A percentile compares a stretch with the other conserved stretches of the same genome.
Evolutionary conservation across 495 filamentous ascomycete species (phyloP).

Genomic region (Jackrogersella minutella): DNA sequence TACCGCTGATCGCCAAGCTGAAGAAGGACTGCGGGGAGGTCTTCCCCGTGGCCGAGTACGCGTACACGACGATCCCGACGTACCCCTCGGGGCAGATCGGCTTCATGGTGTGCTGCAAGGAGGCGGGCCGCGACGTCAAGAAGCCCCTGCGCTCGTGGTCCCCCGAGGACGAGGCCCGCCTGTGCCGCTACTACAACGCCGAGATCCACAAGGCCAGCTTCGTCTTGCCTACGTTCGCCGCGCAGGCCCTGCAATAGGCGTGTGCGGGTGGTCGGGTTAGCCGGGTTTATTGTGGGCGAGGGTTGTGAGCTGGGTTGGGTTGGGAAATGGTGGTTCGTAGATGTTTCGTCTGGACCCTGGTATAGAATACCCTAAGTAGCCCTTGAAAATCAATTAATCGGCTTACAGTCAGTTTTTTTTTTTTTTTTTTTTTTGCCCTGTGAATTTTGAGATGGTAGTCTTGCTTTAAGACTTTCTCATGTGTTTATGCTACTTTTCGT

Average conservation of each 20-base stretch:
- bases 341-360: not conserved
- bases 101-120: conserved; percentile 99
- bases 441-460: no score
- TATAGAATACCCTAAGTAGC: conserved; percentile 5
- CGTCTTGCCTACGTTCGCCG: conserved; percentile 89
- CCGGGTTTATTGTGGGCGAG: not conserved
- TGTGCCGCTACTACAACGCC: conserved; percentile 94
- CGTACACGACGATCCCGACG: conserved; percentile 98
- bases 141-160: conserved; percentile 81
- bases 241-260: conserved; percentile 71
- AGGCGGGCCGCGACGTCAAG: conserved; percentile 79
- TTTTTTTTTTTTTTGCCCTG: no score
- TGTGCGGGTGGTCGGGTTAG: not conserved
- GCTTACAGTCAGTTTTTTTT: not conserved
- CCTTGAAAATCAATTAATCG: conserved; percentile 10
- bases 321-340: not conserved
- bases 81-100: conserved; percentile 99
- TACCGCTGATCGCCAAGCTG: conserved; percentile 85
- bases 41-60: conserved; percentile 97
- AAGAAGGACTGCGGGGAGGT: conserved; percentile 97
- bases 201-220: conserved; percentile 95
- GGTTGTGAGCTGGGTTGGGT: not conserved
- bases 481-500: no score
- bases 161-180: conserved; percentile 86
- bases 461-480: no score